These are phyloP conservation scores for Pseudisothecium myosuroides DNA, from an alignment of 225 moss, liverwort and hornwort species.

Conservation along the genomic window DNA sequence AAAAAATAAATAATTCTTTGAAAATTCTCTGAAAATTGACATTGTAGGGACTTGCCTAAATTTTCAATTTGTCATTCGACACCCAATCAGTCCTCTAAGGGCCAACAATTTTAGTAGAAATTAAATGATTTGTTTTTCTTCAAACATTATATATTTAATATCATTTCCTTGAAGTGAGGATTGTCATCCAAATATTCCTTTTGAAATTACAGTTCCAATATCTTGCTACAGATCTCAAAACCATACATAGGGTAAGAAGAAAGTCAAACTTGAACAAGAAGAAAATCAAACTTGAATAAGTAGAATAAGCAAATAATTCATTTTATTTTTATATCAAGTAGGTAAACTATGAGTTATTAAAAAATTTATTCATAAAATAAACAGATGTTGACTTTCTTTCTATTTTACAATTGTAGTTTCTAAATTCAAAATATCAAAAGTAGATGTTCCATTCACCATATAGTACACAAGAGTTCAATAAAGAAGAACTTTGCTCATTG, in stretches of 20 bases:
- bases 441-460: accelerated
- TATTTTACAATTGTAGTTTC: background rate
- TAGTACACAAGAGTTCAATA: accelerated
- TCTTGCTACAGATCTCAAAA: background rate
- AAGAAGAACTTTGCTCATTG: background rate
- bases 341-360: background rate
- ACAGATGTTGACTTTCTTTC: background rate
- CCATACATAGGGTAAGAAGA: background rate
- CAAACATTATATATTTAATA: background rate
- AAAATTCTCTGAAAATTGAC: background rate
- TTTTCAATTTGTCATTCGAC: too few relatives aligned
- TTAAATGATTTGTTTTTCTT: background rate
- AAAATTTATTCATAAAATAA: background rate
- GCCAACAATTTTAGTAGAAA: background rate
- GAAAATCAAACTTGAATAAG: background rate
- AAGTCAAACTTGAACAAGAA: background rate
- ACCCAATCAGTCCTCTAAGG: background rate
- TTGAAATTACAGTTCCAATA: background rate
- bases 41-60: background rate
- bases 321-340: background rate
- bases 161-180: background rate
- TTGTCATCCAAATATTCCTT: background rate
- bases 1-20: too few relatives aligned
- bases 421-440: background rate
- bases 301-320: background rate